Evolutionary conservation across 192 early-diverging fungal species (phyloP).

Genomic region (Podila epigama): DNA sequence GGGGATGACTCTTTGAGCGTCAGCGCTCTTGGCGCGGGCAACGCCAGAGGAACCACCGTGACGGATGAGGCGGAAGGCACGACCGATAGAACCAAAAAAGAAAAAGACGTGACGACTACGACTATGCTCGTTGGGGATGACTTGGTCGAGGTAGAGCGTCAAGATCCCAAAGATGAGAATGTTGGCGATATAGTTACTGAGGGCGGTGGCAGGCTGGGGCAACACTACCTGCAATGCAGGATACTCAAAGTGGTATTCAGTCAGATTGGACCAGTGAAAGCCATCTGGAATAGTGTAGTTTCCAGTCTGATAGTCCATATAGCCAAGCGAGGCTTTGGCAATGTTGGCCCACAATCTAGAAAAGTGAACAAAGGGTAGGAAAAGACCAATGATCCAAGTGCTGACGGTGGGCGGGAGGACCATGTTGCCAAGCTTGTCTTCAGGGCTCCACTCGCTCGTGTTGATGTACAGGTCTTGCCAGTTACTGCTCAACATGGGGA

Average conservation of each 20-base stretch:
- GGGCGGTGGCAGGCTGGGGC: conserved; percentile 58
- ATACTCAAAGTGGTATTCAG: conserved; percentile 19
- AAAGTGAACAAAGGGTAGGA: conserved; percentile 61
- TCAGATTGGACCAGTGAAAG: conserved; percentile 55
- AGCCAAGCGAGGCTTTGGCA: conserved; percentile 19
- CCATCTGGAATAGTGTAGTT: conserved; percentile 67
- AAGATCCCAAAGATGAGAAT: conserved; percentile 57
- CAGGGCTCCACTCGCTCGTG: background rate
- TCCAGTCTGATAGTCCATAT: conserved; percentile 49
- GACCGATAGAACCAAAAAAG: conserved; percentile 65
- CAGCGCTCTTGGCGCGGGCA: conserved; percentile 44
- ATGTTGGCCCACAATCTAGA: conserved; percentile 72
- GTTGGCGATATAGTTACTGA: conserved; percentile 64
- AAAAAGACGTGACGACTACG: conserved; percentile 53
- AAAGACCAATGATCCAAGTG: conserved; percentile 34
- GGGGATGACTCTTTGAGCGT: conserved; percentile 43
- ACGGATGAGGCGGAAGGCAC: conserved; percentile 53
- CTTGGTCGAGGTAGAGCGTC: conserved; percentile 76
- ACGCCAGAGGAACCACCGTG: conserved; percentile 20
- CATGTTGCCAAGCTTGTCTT: conserved; percentile 15
- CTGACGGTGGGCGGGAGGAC: background rate
- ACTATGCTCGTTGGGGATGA: conserved; percentile 79
- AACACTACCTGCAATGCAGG: conserved; percentile 34
- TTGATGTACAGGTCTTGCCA: conserved; percentile 59
- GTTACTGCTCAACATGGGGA: conserved; percentile 72